These are phyloP conservation scores for Jaltomata sinuosa DNA, from an alignment of 257 asterid species.

Conservation along the genomic window DNA sequence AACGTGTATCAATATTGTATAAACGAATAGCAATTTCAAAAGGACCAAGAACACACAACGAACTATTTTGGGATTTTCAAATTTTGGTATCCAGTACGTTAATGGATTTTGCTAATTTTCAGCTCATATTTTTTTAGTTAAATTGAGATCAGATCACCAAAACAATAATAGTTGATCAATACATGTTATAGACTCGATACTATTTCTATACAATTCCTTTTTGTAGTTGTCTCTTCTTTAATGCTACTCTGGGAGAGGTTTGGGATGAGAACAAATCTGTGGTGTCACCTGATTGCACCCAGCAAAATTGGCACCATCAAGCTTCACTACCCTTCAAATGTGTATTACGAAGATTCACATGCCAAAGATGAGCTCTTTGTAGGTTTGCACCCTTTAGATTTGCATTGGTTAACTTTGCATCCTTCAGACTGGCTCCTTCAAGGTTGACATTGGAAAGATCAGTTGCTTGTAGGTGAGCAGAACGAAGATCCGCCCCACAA, in stretches of 20 bases:
- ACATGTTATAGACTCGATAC: neutral
- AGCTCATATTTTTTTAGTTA: too few relatives aligned
- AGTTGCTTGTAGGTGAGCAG: constrained; percentile 96
- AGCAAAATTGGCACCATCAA: constrained; percentile 80
- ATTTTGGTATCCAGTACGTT: too few relatives aligned
- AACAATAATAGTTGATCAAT: neutral
- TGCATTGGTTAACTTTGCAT: constrained; percentile 80
- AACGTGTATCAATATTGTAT: too few relatives aligned
- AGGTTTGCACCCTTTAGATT: constrained; percentile 92
- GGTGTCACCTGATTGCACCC: constrained; percentile 59
- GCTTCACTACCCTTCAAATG: constrained; percentile 78
- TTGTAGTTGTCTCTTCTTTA: neutral
- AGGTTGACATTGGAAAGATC: constrained; percentile 98
- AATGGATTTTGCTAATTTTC: too few relatives aligned
- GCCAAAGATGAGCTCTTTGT: constrained; percentile 86
- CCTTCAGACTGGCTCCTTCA: constrained; percentile 97
- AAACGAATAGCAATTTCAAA: too few relatives aligned
- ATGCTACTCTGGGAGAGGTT: neutral
- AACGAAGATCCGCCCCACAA: constrained; percentile 86
- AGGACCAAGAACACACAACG: too few relatives aligned
- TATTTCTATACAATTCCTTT: neutral
- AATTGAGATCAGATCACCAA: too few relatives aligned
- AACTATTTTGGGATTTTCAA: too few relatives aligned
- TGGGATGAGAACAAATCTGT: neutral
- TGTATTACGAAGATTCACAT: constrained; percentile 79